phyloP scores from a whole-genome alignment of 75 land plant genomes.

The Selaginella moellendorffii region DNA sequence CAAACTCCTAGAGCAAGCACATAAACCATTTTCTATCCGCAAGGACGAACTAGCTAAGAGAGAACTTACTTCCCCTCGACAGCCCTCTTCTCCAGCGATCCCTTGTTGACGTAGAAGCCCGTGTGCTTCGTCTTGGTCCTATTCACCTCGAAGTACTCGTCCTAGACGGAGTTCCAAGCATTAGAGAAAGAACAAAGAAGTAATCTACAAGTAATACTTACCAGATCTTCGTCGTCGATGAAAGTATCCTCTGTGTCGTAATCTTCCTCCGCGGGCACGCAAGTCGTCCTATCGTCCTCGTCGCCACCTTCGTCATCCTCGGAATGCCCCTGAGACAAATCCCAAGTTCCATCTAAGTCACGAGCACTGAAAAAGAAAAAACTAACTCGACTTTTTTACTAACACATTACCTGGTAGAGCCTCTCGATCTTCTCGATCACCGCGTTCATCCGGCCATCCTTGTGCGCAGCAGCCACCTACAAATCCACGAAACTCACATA shows the following conservation, averaged over 20 bases:
- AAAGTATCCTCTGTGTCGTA: conserved; percentile 98
- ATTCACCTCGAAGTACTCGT: conserved; percentile 91
- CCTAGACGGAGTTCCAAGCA: conserved; percentile 25
- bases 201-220: conserved; percentile 13
- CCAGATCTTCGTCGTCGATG: conserved; percentile 93
- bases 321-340: neutral
- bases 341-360: too few species aligned
- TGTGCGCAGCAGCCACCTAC: neutral
- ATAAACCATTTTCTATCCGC: too few species aligned
- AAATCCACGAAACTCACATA: too few species aligned
- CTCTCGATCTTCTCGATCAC: neutral
- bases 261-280: conserved; percentile 80
- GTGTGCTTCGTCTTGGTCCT: conserved; percentile 33
- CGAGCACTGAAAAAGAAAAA: too few species aligned
- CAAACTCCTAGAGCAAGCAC: neutral
- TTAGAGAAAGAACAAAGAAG: neutral
- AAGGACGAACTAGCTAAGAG: neutral
- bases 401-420: neutral
- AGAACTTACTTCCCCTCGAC: neutral
- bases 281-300: conserved; percentile 47
- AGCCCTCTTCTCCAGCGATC: conserved; percentile 55
- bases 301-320: conserved; percentile 42
- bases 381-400: too few species aligned
- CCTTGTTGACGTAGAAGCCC: conserved; percentile 71
- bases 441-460: neutral